Evolutionary conservation across 371 early-diverging fungal genomes (phyloP), one percentile per base, ranked within the genome.

Genomic region (Mucor piriformis): DNA sequence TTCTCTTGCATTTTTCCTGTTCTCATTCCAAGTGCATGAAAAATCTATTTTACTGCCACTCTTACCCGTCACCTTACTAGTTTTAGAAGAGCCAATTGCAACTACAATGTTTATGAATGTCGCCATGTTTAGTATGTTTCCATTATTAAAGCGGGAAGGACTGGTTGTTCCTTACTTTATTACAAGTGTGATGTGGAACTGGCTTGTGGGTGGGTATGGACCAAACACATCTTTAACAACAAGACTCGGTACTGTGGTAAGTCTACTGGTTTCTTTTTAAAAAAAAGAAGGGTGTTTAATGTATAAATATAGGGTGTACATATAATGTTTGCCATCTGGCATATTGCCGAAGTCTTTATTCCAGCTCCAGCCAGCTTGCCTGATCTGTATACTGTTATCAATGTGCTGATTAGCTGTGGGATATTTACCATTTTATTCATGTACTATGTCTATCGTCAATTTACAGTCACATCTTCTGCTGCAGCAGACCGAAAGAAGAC

Each of bases 21-120:
- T 95, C 44, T 92, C 96, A 6, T 98, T 96, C 80, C 97, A 96
- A 72, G 98, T 97, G 2, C 98, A 98, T 74, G 98, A 98, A 65
- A 98, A 98, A 72, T 89, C 93, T 0, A 96, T 98, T 35, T 70
- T 98, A 34, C 66, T 98, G 5, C 95, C 96, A 1, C 59, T 84
- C 8, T 66, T 94, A 38, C 95, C 96, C 0, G 83, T 88, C 4
- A 81, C 86, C 2, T 65, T 96, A 44, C 64, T 96, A 55, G 63
- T 90, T 11, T 42, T 83, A 43, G 84, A 88, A 51, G 85, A 87
- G 63, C 64, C 86, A 60, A 35, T 73, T 64, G 78, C 84, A 3
- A 82, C 82, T 4, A 63, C 77, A 3, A 76, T 88, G 74, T 90
- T 98, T 61, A 81, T 83, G 3, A 92, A 90, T 49, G 73, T 88